Conservation (phyloP, 768 basidiomycete genomes). For the Rhizopogon rudus region DNA sequence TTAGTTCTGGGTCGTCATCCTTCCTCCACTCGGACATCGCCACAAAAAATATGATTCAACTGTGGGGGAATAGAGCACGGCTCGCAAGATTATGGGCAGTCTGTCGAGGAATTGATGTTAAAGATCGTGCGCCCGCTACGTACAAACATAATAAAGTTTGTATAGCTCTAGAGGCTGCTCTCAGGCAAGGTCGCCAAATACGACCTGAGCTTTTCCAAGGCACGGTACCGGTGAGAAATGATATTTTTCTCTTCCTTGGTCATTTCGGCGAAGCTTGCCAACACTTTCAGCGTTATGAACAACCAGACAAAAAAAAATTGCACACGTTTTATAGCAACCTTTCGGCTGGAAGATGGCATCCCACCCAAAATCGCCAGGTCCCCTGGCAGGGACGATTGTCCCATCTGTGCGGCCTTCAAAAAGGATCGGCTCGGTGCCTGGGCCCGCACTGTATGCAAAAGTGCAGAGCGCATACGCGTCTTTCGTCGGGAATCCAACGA, state of each 20-base stretch:
- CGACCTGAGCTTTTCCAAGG: constrained; percentile 50
- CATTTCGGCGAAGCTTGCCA: constrained; percentile 64
- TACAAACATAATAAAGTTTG: not conserved
- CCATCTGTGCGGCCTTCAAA: constrained; percentile 90
- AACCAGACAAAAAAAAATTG: not conserved
- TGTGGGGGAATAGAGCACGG: no score
- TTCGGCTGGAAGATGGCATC: constrained; percentile 82
- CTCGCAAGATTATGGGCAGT: no score
- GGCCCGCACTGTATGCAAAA: constrained; percentile 89
- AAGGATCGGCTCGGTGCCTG: constrained; percentile 70
- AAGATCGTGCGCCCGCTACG: no score
- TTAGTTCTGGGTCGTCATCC: no score
- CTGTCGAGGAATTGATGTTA: no score
- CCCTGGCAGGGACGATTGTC: constrained; percentile 81
- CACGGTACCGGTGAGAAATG: constrained; percentile 63
- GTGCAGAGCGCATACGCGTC: constrained; percentile 91
- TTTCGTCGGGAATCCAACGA: constrained; percentile 70
- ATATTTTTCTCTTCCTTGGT: constrained; percentile 53
- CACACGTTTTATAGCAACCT: constrained; percentile 71
- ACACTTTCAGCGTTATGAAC: not conserved
- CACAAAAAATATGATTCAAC: no score
- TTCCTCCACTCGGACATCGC: no score
- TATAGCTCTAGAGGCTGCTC: not conserved
- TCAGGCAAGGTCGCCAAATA: constrained; percentile 27
- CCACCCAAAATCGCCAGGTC: constrained; percentile 83